Conservation (phyloP, 306 rosid species). For the Betula pendula region DNA sequence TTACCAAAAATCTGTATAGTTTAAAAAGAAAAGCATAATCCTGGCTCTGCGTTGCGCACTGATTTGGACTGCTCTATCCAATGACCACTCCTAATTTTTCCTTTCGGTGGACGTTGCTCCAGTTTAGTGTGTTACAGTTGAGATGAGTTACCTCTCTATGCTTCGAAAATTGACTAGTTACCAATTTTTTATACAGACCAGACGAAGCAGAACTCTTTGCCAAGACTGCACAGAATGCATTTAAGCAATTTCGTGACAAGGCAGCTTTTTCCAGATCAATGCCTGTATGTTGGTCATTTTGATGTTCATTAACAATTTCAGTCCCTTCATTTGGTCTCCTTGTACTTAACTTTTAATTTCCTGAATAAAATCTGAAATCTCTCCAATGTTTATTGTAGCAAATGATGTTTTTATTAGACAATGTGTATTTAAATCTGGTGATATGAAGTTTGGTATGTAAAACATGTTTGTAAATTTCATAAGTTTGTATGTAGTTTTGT, state of each 20-base stretch:
- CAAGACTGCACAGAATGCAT: conserved; percentile 65
- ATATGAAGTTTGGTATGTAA: too few species aligned
- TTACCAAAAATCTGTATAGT: neutral
- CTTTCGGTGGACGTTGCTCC: neutral
- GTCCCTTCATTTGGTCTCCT: neutral
- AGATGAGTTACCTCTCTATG: neutral
- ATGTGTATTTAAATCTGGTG: too few species aligned
- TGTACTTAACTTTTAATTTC: neutral
- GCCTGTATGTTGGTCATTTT: conserved; percentile 52
- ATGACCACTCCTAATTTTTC: neutral
- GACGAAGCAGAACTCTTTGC: conserved; percentile 93
- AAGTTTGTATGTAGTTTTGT: too few species aligned
- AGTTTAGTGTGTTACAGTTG: neutral
- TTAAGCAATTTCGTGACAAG: conserved; percentile 83
- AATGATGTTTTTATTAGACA: too few species aligned
- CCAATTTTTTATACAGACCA: conserved; percentile 47
- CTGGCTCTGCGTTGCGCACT: neutral
- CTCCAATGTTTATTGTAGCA: conserved; percentile 10
- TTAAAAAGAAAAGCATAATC: neutral
- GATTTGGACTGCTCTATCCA: neutral
- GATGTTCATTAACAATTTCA: conserved; percentile 5
- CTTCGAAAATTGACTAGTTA: neutral
- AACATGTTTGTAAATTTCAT: too few species aligned
- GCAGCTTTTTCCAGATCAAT: conserved; percentile 88
- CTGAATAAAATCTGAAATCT: neutral